Base-by-base conservation (phyloP, 2,329 filamentous ascomycete species). In the Phialocephala sp. region DNA sequence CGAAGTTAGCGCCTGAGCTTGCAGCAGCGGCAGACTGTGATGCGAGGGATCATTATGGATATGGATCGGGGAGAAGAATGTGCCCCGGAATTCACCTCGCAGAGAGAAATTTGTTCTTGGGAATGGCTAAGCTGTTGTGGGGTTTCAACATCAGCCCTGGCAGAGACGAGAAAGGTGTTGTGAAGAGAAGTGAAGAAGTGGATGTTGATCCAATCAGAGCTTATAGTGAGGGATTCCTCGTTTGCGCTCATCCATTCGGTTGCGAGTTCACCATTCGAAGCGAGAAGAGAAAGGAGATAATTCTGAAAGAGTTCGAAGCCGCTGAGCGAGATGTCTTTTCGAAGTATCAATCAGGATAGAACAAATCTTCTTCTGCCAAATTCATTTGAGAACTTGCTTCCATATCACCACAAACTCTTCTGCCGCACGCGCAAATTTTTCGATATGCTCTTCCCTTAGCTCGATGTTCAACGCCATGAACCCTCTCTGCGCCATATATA, bases 11-110 rank as follows among this genome's bases (percentile, higher is more conserved):
- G 8, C 50, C 47, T 9, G 60, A 64, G n/a, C 41, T 67, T 78
- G 85, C 45, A 79, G 87, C 54, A 87, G 85, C 72, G 83, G 82
- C 6, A 84, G 85, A 1, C 82, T 85, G 54, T 81, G 85, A 63
- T 9, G 60, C 68, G 9, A 70, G 77, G 11, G 76, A 79, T 35
- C 75, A 78, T 52, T 79, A 73, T 59, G 68, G 63, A 5, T 80
- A 76, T 62, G 77, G 78, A 20, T 68, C 73, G 8, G 78, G 78
- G 1, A 71, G 79, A 0, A 79, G 86, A 35, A 80, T 87, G 41
- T 89, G 86, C 72, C 85, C 82, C 85, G 87, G 86, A 0, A 83
- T 85, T 37, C 82, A 86, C 62, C 77, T 68, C 18, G 67, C 64
- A 1, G 62, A 66, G 9, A 43, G 64, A 6, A 60, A 43, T 50